Evolutionary conservation across 108 stramenopile genomes (phyloP).

Genomic region (Cylindrotheca closterium): DNA sequence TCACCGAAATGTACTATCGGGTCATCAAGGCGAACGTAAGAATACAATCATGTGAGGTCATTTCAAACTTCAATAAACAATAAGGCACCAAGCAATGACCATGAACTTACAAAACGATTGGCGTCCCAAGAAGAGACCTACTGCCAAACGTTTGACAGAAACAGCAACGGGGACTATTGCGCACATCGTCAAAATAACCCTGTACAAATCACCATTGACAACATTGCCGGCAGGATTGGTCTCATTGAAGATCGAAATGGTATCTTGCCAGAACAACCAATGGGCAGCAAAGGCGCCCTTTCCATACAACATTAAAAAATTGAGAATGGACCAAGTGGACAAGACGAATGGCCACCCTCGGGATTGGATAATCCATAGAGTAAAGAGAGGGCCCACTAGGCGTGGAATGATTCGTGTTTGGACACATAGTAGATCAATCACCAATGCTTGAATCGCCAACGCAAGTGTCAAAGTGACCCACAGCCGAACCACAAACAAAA

Average conservation of each 20-base stretch:
- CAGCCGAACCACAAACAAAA: slow-evolving; percentile 42
- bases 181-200: slow-evolving; percentile 19
- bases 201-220: slow-evolving; percentile 13
- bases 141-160: slow-evolving; percentile 52
- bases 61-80: too few relatives aligned
- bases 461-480: slow-evolving; percentile 32
- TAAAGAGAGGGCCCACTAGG: slow-evolving; percentile 26
- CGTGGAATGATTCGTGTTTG: slow-evolving; percentile 18
- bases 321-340: slow-evolving; percentile 28
- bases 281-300: slow-evolving; percentile 17
- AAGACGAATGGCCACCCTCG: slow-evolving; percentile 49
- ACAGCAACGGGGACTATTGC: slow-evolving; percentile 45
- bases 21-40: too few relatives aligned
- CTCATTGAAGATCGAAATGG: slow-evolving; percentile 24
- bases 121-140: slow-evolving; percentile 60
- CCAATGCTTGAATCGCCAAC: slow-evolving; percentile 15
- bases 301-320: slow-evolving; percentile 31
- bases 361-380: slow-evolving; percentile 38
- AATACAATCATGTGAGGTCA: too few relatives aligned
- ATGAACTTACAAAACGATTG: slow-evolving; percentile 49
- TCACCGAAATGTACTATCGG: slow-evolving; percentile 55
- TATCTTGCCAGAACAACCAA: slow-evolving; percentile 33
- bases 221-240: slow-evolving; percentile 30
- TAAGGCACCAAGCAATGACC: too few relatives aligned
- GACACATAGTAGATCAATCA: slow-evolving; percentile 44